Evolutionary conservation across 2,329 filamentous ascomycete species (phyloP), one percentile per base, ranked within the genome.

Genomic region (Xylariales sp.): DNA sequence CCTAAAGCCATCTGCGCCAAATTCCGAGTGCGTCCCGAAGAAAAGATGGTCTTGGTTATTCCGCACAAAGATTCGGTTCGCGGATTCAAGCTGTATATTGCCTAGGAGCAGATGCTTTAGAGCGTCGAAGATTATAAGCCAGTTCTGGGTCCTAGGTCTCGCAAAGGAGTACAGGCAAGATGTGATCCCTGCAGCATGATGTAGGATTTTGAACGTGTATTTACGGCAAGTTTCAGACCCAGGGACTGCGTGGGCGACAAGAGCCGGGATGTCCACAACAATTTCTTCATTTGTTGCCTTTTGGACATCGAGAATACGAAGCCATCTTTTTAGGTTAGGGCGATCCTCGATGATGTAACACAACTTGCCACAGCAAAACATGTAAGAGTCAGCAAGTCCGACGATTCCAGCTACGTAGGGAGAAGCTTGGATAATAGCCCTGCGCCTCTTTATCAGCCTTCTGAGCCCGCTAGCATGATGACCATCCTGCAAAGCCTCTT

Each of bases 1-100:
- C 22, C 70, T 72, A 47, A 74, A 70, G 0, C 75, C 78, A 50
- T 80, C 72, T 2, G 64, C 59, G 4, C 69, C 72, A 3, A 65
- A 54, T 5, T 71, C 70, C 0, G 75, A 80, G 56, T 81, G 76
- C 0, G 79, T 82, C 4, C 83, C 85, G 50, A 78, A 84, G 52
- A 82, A 84, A 3, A 89, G 66, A 55, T 76, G 80, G 1, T 69
- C 53, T 1, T 58, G 52, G 44, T 79, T 78, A 46, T 87, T 84
- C 8, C 84, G 75, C 3, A 84, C 82, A 56, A 88, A 86, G 2
- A 88, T 61, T 45, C 75, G 80, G 20, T 69, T 63, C 2, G 66
- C 68, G 19, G 71, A 72, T 12, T 64, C 53, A 29, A 80, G 59
- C 34, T 43, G 61, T 22, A 57, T 56, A 11, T 56, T 59, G 10